Evolutionary conservation across 768 basidiomycete genomes (phyloP), one percentile per base, ranked within the genome.

Genomic region (Lactarius hatsudake): DNA sequence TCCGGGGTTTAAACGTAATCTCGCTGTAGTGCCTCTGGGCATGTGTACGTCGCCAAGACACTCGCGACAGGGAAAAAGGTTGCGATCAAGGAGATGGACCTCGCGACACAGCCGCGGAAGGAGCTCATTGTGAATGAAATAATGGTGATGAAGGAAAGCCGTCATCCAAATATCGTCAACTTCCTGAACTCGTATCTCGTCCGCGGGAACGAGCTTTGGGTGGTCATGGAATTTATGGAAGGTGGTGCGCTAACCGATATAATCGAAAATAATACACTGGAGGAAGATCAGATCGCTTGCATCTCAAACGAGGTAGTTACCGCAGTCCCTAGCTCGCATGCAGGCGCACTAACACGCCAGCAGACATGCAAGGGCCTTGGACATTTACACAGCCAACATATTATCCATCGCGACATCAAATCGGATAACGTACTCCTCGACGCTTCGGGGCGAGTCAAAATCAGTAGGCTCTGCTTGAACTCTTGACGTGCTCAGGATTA

Each of bases 211-310:
- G 94, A 96, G 74, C 85, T 97, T 28, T 98, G 95, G 95, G 94
- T 97, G 54, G 94, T 96, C 66, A 98, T 96, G 95, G 95, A 98
- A 79, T 96, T 93, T 75, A 98, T 98, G 95, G 95, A 98, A 78
- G 95, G 95, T 61, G 96, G 97, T 48, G 95, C 96, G 20, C 81
- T 99, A 73, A 98, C 95, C 30, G 96, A 98, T 78, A 90, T 99
- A 54, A 98, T 99, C 73, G 96, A 98, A 81, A 94, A 96, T 72
- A 98, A 98, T 77, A 87, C 92, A 51, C 78, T 98, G 68, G 93
- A 93, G 75, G 95, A 98, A 79, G 93, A 95, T 74, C 95, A 98
- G 79, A 96, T 98, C 59, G 87, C 93, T 17, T 90, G 90, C 73
- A 97, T 98, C 71, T 91, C 84, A 74, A 82, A 90, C 0, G 97